phyloP scores from a whole-genome alignment of 306 rosid species.

The Gillenia trifoliata region DNA sequence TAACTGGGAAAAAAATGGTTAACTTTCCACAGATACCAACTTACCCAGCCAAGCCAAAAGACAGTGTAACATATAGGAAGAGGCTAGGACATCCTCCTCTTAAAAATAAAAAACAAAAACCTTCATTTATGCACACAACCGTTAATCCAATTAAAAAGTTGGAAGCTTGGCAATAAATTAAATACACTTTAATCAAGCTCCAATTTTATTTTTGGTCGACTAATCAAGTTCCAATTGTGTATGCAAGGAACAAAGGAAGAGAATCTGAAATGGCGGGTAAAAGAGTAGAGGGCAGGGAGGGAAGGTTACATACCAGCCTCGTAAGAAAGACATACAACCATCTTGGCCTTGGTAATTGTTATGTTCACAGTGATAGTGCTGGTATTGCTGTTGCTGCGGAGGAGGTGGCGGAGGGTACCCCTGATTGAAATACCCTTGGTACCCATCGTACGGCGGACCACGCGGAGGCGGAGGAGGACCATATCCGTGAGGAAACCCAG shows the following conservation, averaged over 20 bases:
- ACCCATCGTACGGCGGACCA: slow-evolving; percentile 52
- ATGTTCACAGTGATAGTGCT: slow-evolving; percentile 42
- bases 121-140: neutral
- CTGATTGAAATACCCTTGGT: slow-evolving; percentile 68
- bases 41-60: neutral
- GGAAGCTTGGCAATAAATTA: neutral
- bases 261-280: neutral
- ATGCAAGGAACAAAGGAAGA: neutral
- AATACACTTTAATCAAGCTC: neutral
- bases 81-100: neutral
- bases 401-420: slow-evolving; percentile 55
- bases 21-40: neutral
- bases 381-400: slow-evolving; percentile 35
- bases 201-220: neutral
- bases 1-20: neutral
- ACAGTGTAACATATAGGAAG: neutral
- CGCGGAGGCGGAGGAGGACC: slow-evolving; percentile 15
- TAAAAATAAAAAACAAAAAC: neutral
- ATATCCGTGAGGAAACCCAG: slow-evolving; percentile 23
- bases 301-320: slow-evolving; percentile 54
- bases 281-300: neutral
- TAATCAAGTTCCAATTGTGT: neutral
- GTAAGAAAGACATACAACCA: slow-evolving; percentile 47
- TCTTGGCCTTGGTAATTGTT: slow-evolving; percentile 28
- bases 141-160: neutral